Conservation (phyloP, 345 rosid species). For the Heritiera littoralis region DNA sequence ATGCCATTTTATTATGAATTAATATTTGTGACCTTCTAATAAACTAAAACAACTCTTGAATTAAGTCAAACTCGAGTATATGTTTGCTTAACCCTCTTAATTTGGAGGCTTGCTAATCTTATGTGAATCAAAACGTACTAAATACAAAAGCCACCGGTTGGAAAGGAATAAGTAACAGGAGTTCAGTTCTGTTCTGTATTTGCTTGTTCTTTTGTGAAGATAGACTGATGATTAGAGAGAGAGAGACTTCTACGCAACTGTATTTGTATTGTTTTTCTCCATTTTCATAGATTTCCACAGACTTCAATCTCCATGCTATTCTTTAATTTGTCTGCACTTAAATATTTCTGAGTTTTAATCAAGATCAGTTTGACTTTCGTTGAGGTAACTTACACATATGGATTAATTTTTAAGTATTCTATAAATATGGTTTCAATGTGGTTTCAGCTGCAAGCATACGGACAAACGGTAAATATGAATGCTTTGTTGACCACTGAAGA, state of each 20-base stretch:
- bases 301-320: not conserved
- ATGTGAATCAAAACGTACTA: too few relatives aligned
- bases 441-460: not conserved
- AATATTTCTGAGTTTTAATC: not conserved
- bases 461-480: conserved; percentile 9
- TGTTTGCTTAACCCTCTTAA: not conserved
- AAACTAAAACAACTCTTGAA: not conserved
- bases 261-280: not conserved
- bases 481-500: conserved; percentile 13
- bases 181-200: too few relatives aligned
- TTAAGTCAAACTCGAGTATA: not conserved
- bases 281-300: conserved; percentile 2
- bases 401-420: not conserved
- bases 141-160: too few relatives aligned
- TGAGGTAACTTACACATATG: not conserved
- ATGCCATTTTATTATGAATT: too few relatives aligned
- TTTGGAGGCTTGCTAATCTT: not conserved
- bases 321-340: conserved; percentile 9
- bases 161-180: too few relatives aligned
- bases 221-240: too few relatives aligned
- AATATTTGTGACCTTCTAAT: too few relatives aligned
- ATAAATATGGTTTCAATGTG: not conserved
- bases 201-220: too few relatives aligned
- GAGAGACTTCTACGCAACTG: too few relatives aligned
- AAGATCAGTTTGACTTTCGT: not conserved